Evolutionary conservation across 805 yeast species (phyloP), one percentile per base, ranked within the genome.

Genomic region (Peterozyma toletana): DNA sequence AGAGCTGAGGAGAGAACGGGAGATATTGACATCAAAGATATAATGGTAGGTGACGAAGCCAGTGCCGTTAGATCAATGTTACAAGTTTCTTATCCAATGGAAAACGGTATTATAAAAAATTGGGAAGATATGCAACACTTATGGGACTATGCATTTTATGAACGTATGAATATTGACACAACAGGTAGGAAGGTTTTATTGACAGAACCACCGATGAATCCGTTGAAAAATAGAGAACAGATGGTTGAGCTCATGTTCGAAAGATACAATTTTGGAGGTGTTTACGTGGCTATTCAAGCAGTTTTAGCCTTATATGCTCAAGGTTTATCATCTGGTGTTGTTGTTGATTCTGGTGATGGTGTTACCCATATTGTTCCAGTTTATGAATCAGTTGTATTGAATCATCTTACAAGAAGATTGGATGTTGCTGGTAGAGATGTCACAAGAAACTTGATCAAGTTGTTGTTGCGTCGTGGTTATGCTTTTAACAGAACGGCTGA

Each of bases 111-210:
- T 56, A 91, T 93, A 61, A 84, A 82, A 59, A 88, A 90, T 64
- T 93, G 99, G 99, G 96, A 90, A 55, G 99, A 93, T 62, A 93
- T 93, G 98, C 96, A 88, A 57, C 90, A 90, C 56, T 72, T 93
- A 48, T 93, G 99, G 99, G 96, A 93, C 66, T 93, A 91, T 63
- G 91, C 98, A 16, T 91, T 93, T 63, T 86, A 84, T 67, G 95
- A 91, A 55, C 78, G 86, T 58, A 83, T 93, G 87, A 76, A 87
- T 59, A 70, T 86, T 44, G 83, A 86, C 59, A 73, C 86, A 6
- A 60, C 62, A 33, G 95, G 90, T 40, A 76, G 79, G 54, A 91
- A 91, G 63, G 78, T 93, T 38, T 71, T 93, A 53, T 70, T 93
- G 49, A 93, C 99, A 1, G 99, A 93, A 69, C 98, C 99, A 15